Percentiles rank a stretch among this genome's conserved stretches.
Conservation (phyloP, 169 alveolate genomes). For the Besnoitia besnoiti region DNA sequence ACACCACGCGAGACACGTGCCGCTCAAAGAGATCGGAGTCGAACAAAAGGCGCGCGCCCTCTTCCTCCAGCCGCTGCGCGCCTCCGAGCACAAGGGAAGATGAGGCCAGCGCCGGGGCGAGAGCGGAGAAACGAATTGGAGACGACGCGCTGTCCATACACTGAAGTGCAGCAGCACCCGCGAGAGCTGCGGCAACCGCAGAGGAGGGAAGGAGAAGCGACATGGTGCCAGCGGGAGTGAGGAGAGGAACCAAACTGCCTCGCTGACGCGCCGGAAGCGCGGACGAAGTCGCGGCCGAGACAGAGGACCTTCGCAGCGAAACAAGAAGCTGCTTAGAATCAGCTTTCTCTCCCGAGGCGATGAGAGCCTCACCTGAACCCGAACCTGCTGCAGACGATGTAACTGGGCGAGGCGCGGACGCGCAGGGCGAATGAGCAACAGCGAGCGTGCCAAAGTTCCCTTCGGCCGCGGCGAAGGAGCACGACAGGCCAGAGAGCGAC, state of each 20-base stretch:
- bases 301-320: too few relatives aligned
- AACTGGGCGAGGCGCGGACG: too few relatives aligned
- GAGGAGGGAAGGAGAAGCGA: neutral
- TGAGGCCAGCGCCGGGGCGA: neutral
- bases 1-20: neutral
- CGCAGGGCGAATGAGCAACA: too few relatives aligned
- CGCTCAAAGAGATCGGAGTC: neutral
- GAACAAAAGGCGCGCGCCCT: neutral
- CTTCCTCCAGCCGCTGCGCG: neutral
- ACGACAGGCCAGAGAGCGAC: too few relatives aligned
- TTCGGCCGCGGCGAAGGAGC: too few relatives aligned
- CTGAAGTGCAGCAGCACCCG: neutral
- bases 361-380: too few relatives aligned
- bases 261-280: too few relatives aligned
- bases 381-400: too few relatives aligned
- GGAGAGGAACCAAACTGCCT: neutral
- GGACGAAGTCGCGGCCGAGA: too few relatives aligned
- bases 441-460: too few relatives aligned
- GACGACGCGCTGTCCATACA: neutral
- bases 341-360: too few relatives aligned
- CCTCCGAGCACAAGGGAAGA: neutral
- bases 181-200: conserved; percentile 29
- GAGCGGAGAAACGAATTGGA: neutral
- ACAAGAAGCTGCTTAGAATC: too few relatives aligned
- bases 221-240: neutral